These are phyloP conservation scores for Ascocoryne sarcoides DNA, from an alignment of 2,329 filamentous ascomycete species.

Conservation along the genomic window DNA sequence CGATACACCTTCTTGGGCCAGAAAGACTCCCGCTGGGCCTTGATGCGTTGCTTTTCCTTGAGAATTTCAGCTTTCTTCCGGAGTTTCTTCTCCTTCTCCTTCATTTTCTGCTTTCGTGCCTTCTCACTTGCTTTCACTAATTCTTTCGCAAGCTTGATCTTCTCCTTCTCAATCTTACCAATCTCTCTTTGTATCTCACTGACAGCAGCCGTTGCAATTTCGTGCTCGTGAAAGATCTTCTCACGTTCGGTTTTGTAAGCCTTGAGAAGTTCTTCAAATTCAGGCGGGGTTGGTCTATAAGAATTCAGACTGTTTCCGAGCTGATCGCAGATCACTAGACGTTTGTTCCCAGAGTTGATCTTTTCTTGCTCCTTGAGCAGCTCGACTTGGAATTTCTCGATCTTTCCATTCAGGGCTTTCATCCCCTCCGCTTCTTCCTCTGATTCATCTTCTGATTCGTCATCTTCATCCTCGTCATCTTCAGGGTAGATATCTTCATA, in stretches of 20 bases:
- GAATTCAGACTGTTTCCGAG: constrained; percentile 19
- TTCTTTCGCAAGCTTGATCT: constrained; percentile 21
- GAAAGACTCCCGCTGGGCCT: constrained; percentile 36
- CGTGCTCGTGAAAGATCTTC: constrained; percentile 33
- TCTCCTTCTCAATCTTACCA: constrained; percentile 27
- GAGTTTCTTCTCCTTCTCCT: constrained; percentile 29
- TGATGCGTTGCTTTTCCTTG: constrained; percentile 38
- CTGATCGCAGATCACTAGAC: constrained; percentile 21
- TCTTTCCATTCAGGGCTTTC: constrained; percentile 14
- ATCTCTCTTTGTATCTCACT: constrained; percentile 31
- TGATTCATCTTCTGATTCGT: constrained; percentile 25
- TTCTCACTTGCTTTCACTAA: constrained; percentile 29
- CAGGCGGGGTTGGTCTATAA: constrained; percentile 12
- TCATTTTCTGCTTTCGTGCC: constrained; percentile 30
- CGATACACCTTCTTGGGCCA: constrained; percentile 43
- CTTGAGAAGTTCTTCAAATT: constrained; percentile 19
- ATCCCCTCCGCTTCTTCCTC: constrained; percentile 23
- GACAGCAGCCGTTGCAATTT: constrained; percentile 26
- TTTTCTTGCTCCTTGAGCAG: constrained; percentile 24
- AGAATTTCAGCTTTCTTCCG: constrained; percentile 31
- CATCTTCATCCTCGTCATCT: constrained; percentile 28
- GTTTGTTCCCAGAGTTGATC: constrained; percentile 23
- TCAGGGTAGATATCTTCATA: constrained; percentile 32
- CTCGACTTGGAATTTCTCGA: constrained; percentile 18
- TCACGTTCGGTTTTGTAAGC: constrained; percentile 23